Evolutionary conservation across 306 rosid species (phyloP), one percentile per base, ranked within the genome.

Genomic region (Prunus mira): DNA sequence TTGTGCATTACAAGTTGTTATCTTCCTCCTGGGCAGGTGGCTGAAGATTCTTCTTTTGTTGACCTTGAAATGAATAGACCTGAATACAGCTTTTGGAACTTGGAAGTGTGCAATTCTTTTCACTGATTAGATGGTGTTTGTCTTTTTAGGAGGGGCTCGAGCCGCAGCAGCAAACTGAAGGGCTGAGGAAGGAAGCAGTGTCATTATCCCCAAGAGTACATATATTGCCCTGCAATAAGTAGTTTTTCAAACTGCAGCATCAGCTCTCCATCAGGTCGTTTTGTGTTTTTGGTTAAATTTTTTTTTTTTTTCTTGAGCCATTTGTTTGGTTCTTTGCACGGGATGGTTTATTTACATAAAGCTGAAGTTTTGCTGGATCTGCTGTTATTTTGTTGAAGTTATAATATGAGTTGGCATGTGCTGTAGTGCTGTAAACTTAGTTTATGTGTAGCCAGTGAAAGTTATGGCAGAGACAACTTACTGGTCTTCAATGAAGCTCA

Each of bases 141-240:
- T 63, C 79, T 66, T 76, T 28, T 62, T 52, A 92, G 97, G 91
- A 69, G 87, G 90, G 66, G 71, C 84, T 78, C 87, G 84, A 50
- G 82, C 85, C 25, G 78, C 85, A 51, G 82, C 72, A 50, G 84
- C 89, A 50, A 86, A 87, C 65, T 90, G 87, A 92, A 84, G 82
- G 62, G 63, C 73, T 30, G 71, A 64, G 65, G 58, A 54, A 75
- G 67, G 67, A 58, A 58, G 57, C 68, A 56, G 41, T 47, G 68
- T 62, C 56, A 24, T 82, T 67, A 52, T 78, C 66, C 77, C 67
- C 71, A 69, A 55, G 73, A 87, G 87, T 84, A 76, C 71, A 79
- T 82, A 78, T 82, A 71, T 45, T 54, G 67, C 78, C 78, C 72
- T 82, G 78, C 77, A 88, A 85, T 86, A 87, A 88, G 76, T 80